phyloP scores from a whole-genome alignment of 169 alveolate species.

The Cryptosporidium bovis region DNA sequence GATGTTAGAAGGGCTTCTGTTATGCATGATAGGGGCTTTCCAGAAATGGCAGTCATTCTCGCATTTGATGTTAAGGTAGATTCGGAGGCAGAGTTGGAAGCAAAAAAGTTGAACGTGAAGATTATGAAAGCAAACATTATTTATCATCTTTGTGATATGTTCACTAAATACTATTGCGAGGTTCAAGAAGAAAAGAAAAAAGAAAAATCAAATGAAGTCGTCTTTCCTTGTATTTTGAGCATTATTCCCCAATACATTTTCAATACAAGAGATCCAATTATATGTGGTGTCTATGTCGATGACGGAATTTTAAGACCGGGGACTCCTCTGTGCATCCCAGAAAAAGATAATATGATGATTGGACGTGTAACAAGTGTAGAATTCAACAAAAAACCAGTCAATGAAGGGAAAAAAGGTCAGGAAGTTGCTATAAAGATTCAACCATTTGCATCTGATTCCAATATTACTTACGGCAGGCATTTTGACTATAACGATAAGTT shows the following conservation, averaged over 20 bases:
- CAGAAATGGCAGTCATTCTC: constrained; percentile 96
- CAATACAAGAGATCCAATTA: constrained; percentile 96
- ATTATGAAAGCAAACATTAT: constrained; percentile 98
- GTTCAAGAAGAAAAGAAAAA: constrained; percentile 90
- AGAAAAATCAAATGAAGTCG: constrained; percentile 83
- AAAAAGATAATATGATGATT: constrained; percentile 88
- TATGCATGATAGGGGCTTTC: constrained; percentile 92
- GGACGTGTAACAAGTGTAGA: constrained; percentile 97
- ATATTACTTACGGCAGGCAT: constrained; percentile 94
- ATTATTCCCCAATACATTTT: constrained; percentile 93
- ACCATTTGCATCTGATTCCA: constrained; percentile 85
- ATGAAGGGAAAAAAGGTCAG: constrained; percentile 91
- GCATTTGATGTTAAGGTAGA: constrained; percentile 98
- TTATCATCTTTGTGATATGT: constrained; percentile 97
- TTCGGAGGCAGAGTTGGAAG: constrained; percentile 97
- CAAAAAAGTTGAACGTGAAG: constrained; percentile 94
- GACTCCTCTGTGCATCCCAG: constrained; percentile 94
- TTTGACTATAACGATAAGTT: constrained; percentile 91
- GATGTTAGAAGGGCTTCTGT: constrained; percentile 96
- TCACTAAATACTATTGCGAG: constrained; percentile 92
- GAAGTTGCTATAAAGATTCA: constrained; percentile 89
- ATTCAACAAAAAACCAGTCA: constrained; percentile 91
- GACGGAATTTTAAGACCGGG: constrained; percentile 94
- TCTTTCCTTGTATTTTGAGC: constrained; percentile 95
- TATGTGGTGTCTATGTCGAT: constrained; percentile 95